phyloP scores from a whole-genome alignment of 805 yeast genomes.

The Schizosaccharomyces lindneri region DNA sequence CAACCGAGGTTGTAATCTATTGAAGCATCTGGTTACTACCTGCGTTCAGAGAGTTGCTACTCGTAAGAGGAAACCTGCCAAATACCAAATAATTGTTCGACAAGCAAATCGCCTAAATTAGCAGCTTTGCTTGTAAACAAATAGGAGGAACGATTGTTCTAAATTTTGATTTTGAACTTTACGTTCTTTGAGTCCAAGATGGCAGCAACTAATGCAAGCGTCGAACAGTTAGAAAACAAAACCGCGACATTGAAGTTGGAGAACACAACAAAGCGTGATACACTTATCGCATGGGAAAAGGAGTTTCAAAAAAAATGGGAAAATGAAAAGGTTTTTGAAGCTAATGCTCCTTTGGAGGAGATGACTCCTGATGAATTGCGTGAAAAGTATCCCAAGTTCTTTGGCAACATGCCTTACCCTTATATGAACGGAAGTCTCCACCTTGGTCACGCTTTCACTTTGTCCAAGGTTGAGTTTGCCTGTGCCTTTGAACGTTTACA shows the following conservation, averaged over 20 bases:
- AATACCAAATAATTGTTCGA: too few relatives aligned
- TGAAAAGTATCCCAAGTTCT: conserved; percentile 57
- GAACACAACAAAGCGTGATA: conserved; percentile 74
- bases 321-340: conserved; percentile 63
- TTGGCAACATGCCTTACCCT: conserved; percentile 92
- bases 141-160: too few relatives aligned
- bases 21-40: too few relatives aligned
- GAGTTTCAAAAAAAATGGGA: conserved; percentile 73
- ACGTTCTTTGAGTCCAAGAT: not conserved
- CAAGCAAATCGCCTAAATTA: too few relatives aligned
- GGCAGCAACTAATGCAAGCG: not conserved
- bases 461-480: conserved; percentile 79
- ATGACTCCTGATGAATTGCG: conserved; percentile 41
- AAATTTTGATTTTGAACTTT: too few relatives aligned
- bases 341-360: conserved; percentile 64
- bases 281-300: conserved; percentile 66
- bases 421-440: conserved; percentile 97
- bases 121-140: too few relatives aligned
- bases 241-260: not conserved
- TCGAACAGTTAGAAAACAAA: not conserved
- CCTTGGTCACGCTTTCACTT: conserved; percentile 90
- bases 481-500: conserved; percentile 85
- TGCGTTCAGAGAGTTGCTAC: too few relatives aligned
- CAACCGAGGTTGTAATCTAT: too few relatives aligned
- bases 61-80: too few relatives aligned